Evolutionary conservation across 208 protist species (phyloP), one percentile per base, ranked within the genome.

Genomic region (Phytomonas francai): DNA sequence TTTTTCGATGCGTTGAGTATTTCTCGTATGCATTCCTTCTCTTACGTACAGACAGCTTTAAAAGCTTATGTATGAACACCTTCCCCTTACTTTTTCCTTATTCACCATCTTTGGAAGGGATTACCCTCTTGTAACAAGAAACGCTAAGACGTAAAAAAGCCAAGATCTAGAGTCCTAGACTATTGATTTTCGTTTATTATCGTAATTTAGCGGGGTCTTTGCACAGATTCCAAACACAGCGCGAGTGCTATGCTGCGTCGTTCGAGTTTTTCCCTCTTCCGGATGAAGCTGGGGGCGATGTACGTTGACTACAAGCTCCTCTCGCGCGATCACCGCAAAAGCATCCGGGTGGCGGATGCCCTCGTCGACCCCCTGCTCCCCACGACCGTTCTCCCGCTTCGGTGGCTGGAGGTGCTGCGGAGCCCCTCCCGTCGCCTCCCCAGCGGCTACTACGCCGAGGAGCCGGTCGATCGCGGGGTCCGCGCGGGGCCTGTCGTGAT

Each of bases 301-400:
- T 69, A 84, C 45, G 85, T 95, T 0, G 90, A 95, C 66, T 95
- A 89, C 77, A 95, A 93, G 68, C 65, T 92, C 12, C 65, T 79
- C 34, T 93, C 87, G 5, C 79, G 90, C 16, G 89, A 93, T 67
- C 90, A 95, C 65, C 67, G 80, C 28, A 83, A 80, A 31, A 83
- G 80, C 14, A 76, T 93, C 61, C 81, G 83, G 16, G 87, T 93
- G 4, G 80, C 93, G 71, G 87, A 92, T 32, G 87, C 87, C 25
- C 63, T 89, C 25, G 87, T 95, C 0, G 90, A 95, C 62, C 87
- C 90, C 4, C 70, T 62, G 31, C 63, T 92, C 27, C 65, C 73
- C 12, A 83, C 73, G 5, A 93, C 85, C 0, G 72, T 92, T 31
- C 64, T 91, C 51, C 90, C 90, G 11, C 70, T 91, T 22, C 73